Evolutionary conservation across 1,139 yeast species (phyloP), one percentile per base, ranked within the genome.

Genomic region (Spathaspora sp.): DNA sequence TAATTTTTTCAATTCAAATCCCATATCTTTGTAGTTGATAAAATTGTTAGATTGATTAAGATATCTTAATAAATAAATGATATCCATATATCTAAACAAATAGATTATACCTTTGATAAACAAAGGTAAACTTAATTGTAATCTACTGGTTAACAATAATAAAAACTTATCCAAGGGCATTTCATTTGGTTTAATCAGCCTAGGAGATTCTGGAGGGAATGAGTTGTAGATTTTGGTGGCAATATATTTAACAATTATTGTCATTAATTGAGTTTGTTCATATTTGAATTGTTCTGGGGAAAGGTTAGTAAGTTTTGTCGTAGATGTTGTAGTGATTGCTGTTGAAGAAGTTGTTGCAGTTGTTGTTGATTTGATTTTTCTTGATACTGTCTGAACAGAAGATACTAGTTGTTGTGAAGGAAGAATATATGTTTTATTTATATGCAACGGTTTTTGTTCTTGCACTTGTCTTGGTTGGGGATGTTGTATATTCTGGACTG

Each of bases 61-160:
- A 53, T 75, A 75, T 43, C 80, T 59, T 52, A 75, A 66, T 47
- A 75, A 65, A 55, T 74, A 75, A 43, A 75, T 70, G 36, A 74
- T 72, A 54, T 75, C 79, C 78, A 75, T 75, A 54, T 75, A 75
- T 47, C 80, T 65, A 59, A 74, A 74, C 41, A 75, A 60, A 53
- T 74, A 74, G 38, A 75, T 71, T 33, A 69, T 63, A 4, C 77
- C 73, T 51, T 70, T 73, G 64, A 74, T 64, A 52, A 75, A 75
- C 49, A 63, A 58, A 3, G 70, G 61, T 31, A 74, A 54, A 1
- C 74, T 56, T 43, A 74, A 58, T 48, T 63, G 65, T 44, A 74
- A 66, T 47, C 79, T 61, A 49, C 72, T 64, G 11, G 73, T 65
- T 47, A 74, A 61, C 37, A 72, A 59, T 47, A 74, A 60, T 40